These are phyloP conservation scores for Saturnispora diversa DNA, from an alignment of 805 yeast genomes.

Conservation along the genomic window DNA sequence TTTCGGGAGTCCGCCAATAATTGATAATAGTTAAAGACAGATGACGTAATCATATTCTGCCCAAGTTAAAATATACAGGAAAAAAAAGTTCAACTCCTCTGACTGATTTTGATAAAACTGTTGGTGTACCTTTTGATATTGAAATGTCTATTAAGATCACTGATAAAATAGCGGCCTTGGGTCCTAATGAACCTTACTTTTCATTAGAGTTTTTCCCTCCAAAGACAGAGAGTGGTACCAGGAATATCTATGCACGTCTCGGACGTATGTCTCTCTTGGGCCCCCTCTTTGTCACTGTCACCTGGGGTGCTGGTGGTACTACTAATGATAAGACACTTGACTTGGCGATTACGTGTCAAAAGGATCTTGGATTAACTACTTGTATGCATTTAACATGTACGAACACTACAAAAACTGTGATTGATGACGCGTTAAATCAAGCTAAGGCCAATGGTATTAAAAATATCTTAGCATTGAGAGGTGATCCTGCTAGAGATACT, in stretches of 20 bases:
- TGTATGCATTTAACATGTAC: slow-evolving; percentile 96
- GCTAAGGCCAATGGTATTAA: slow-evolving; percentile 76
- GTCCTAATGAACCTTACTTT: slow-evolving; percentile 46
- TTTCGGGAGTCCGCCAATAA: not conserved
- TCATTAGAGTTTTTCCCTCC: slow-evolving; percentile 98
- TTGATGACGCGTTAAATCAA: slow-evolving; percentile 66
- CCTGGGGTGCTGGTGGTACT: slow-evolving; percentile 99
- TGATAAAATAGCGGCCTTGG: slow-evolving; percentile 44
- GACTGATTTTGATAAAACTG: too few relatives aligned
- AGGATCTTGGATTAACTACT: slow-evolving; percentile 74
- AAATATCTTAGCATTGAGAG: slow-evolving; percentile 87
- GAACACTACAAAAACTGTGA: slow-evolving; percentile 67
- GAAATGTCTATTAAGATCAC: slow-evolving; percentile 33
- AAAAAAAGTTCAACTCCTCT: too few relatives aligned
- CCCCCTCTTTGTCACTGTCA: slow-evolving; percentile 84
- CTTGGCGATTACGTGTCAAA: slow-evolving; percentile 68
- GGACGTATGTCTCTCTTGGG: slow-evolving; percentile 81
- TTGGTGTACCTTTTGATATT: too few relatives aligned
- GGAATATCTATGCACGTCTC: slow-evolving; percentile 78
- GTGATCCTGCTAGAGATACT: slow-evolving; percentile 82
- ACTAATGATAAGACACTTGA: slow-evolving; percentile 82
- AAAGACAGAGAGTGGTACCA: slow-evolving; percentile 78
- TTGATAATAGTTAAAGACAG: too few relatives aligned
- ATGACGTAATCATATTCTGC: too few relatives aligned
- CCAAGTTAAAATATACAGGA: too few relatives aligned